phyloP scores from a whole-genome alignment of 129 eudicot species.

The Scalesia atractyloides region DNA sequence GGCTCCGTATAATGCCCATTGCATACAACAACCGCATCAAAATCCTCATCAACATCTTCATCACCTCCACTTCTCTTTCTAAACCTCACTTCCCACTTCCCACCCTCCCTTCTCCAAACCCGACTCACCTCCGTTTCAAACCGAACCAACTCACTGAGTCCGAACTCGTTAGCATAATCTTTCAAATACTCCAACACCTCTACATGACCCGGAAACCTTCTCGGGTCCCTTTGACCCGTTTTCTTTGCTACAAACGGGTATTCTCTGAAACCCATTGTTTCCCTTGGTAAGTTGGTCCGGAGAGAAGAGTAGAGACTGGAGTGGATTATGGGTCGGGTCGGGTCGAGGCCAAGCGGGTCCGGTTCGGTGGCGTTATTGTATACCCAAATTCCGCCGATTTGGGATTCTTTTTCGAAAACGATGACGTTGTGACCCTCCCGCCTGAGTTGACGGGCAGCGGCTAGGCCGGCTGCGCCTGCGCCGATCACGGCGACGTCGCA shows the following conservation, averaged over 20 bases:
- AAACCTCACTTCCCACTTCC: slow-evolving; percentile 60
- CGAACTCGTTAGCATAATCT: slow-evolving; percentile 64
- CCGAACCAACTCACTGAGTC: slow-evolving; percentile 57
- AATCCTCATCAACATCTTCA: slow-evolving; percentile 44
- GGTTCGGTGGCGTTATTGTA: slow-evolving; percentile 60
- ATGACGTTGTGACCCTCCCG: slow-evolving; percentile 82
- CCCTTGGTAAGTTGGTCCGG: slow-evolving; percentile 83
- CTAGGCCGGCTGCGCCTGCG: slow-evolving; percentile 90
- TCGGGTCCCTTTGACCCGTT: slow-evolving; percentile 55
- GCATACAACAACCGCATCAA: slow-evolving; percentile 89
- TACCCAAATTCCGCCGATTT: slow-evolving; percentile 79
- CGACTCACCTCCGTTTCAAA: slow-evolving; percentile 60
- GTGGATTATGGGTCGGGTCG: slow-evolving; percentile 52
- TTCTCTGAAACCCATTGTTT: slow-evolving; percentile 75
- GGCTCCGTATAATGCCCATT: slow-evolving; percentile 92
- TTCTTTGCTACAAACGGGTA: slow-evolving; percentile 64
- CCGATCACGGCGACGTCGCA: slow-evolving; percentile 84
- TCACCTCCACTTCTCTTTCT: slow-evolving; percentile 36
- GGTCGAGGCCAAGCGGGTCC: slow-evolving; percentile 65
- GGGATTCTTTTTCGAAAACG: slow-evolving; percentile 61
- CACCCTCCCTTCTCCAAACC: slow-evolving; percentile 47
- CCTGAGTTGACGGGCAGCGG: slow-evolving; percentile 79
- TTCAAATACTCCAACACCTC: slow-evolving; percentile 81
- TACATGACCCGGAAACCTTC: slow-evolving; percentile 85
- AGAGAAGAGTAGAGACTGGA: slow-evolving; percentile 81